A percentile compares a stretch with the other conserved stretches of the same genome.
phyloP scores from a whole-genome alignment of 768 basidiomycete genomes.

The Phanerochaete sordida region DNA sequence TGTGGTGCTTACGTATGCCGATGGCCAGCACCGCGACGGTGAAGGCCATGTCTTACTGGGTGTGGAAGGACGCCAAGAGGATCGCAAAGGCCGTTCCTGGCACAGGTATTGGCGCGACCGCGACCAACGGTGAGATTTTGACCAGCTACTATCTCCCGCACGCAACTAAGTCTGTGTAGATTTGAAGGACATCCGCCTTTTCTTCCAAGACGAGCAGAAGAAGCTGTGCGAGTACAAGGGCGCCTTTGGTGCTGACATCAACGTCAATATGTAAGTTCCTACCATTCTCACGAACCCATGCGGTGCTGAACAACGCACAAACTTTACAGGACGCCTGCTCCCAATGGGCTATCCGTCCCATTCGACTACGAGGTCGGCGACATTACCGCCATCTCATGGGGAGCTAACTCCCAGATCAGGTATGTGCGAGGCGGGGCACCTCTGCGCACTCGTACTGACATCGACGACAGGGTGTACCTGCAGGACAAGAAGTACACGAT shows the following conservation, averaged over 20 bases:
- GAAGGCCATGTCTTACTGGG: neutral
- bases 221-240: neutral
- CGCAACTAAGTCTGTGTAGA: neutral
- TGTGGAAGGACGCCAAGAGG: neutral
- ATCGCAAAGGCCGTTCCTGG: neutral
- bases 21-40: neutral
- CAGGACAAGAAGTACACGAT: neutral
- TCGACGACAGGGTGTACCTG: neutral
- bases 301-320: neutral
- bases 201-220: neutral
- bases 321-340: neutral
- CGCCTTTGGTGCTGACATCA: neutral
- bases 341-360: neutral
- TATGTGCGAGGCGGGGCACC: neutral
- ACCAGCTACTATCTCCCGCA: neutral
- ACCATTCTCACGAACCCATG: neutral
- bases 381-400: neutral
- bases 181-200: neutral
- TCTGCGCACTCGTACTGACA: neutral
- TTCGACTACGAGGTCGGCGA: neutral
- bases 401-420: neutral
- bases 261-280: neutral
- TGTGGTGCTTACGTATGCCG: too few relatives aligned
- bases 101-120: constrained; percentile 2
- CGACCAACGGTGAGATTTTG: neutral